A percentile compares a stretch with the other conserved stretches of the same genome.
phyloP scores from a whole-genome alignment of 306 rosid species.

The Hippophae rhamnoides region DNA sequence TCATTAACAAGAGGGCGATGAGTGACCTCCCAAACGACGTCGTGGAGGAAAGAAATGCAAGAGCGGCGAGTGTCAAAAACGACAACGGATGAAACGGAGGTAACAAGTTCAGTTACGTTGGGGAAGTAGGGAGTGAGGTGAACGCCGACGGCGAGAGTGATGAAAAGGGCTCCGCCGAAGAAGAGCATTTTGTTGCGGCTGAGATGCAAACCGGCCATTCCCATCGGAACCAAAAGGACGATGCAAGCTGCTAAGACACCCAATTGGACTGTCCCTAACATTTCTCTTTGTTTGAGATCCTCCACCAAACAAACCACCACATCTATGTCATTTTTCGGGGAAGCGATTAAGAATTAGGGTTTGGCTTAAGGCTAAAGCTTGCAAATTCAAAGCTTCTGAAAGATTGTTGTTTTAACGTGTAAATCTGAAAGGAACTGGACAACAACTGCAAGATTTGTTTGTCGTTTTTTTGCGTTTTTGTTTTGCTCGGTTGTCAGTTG shows the following conservation, averaged over 20 bases:
- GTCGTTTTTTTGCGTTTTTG: too few relatives aligned
- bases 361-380: background rate
- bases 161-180: constrained; percentile 87
- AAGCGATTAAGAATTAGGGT: background rate
- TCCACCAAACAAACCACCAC: background rate
- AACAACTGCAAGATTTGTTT: background rate
- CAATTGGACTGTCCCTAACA: constrained; percentile 69
- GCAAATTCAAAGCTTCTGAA: background rate
- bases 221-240: constrained; percentile 90
- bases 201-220: constrained; percentile 91
- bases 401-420: background rate
- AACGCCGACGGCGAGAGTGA: constrained; percentile 87
- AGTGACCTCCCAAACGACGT: constrained; percentile 52
- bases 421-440: background rate
- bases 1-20: constrained; percentile 32
- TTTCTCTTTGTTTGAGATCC: constrained; percentile 10
- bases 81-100: constrained; percentile 57
- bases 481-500: too few relatives aligned
- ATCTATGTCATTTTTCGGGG: background rate
- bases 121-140: constrained; percentile 88
- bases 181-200: constrained; percentile 92
- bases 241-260: constrained; percentile 76
- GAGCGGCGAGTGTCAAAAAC: constrained; percentile 58
- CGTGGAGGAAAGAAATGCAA: constrained; percentile 66
- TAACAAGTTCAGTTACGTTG: constrained; percentile 52